A percentile compares a stretch with the other conserved stretches of the same genome.
These are phyloP conservation scores for Musa troglodytarum DNA, from an alignment of 176 grass and related monocot genomes.

Conservation along the genomic window DNA sequence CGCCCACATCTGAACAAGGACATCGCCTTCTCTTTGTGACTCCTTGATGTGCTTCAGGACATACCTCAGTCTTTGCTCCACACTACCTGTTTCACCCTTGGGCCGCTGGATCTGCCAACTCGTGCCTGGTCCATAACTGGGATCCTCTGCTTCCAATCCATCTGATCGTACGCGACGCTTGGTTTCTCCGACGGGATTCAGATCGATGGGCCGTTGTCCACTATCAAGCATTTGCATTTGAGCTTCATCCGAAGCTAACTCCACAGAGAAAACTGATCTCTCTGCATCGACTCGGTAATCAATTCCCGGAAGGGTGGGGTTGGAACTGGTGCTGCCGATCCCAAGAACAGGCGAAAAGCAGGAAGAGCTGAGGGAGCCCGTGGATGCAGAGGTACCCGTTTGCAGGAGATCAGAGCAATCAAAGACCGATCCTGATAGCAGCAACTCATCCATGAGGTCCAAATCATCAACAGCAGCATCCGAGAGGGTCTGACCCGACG, in stretches of 20 bases:
- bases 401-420: slow-evolving; percentile 35
- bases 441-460: slow-evolving; percentile 67
- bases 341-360: slow-evolving; percentile 21
- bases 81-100: not conserved
- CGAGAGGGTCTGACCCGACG: slow-evolving; percentile 6
- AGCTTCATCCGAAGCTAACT: not conserved
- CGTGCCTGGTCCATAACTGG: not conserved
- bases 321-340: not conserved
- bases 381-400: not conserved
- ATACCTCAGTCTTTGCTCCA: slow-evolving; percentile 53
- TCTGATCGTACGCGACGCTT: not conserved
- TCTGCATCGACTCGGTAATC: slow-evolving; percentile 17
- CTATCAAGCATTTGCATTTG: not conserved
- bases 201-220: not conserved
- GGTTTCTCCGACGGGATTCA: not conserved
- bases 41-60: slow-evolving; percentile 62
- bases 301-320: not conserved
- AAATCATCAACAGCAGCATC: slow-evolving; percentile 33
- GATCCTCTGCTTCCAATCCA: not conserved
- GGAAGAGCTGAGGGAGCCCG: slow-evolving; percentile 21
- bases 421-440: slow-evolving; percentile 35
- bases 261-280: slow-evolving; percentile 25
- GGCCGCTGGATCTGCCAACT: slow-evolving; percentile 23
- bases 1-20: slow-evolving; percentile 81
- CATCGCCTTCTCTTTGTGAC: slow-evolving; percentile 31